Evolutionary conservation across 2,329 filamentous ascomycete species (phyloP).

Genomic region (Drechslerella dactyloides): DNA sequence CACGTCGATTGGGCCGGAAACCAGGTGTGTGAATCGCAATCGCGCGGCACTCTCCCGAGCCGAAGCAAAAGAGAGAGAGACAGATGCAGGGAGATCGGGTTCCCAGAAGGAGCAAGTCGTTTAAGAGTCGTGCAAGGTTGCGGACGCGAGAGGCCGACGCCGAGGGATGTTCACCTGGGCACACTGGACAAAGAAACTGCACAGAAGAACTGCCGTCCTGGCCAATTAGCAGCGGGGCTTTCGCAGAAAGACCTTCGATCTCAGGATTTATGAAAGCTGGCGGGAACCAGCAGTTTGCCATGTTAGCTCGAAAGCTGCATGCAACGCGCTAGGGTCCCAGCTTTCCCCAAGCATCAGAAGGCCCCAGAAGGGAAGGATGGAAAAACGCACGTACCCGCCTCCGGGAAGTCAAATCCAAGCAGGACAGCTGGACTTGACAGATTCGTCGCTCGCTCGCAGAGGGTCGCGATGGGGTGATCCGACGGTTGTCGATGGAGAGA

Average conservation of each 20-base stretch:
- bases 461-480: constrained; percentile 29
- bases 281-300: constrained; percentile 21
- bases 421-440: constrained; percentile 39
- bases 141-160: constrained; percentile 40
- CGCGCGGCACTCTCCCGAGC: constrained; percentile 32
- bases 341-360: constrained; percentile 35
- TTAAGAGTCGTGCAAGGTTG: constrained; percentile 38
- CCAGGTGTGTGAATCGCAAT: constrained; percentile 23
- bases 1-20: constrained; percentile 34
- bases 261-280: constrained; percentile 16
- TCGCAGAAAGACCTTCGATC: constrained; percentile 4
- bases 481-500: constrained; percentile 58
- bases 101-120: constrained; percentile 30
- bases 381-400: constrained; percentile 48
- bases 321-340: constrained; percentile 46
- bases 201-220: constrained; percentile 23
- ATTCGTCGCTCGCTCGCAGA: constrained; percentile 29
- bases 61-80: constrained; percentile 11
- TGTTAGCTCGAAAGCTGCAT: constrained; percentile 47
- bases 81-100: constrained; percentile 8
- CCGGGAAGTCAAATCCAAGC: constrained; percentile 36
- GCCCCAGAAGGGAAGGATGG: constrained; percentile 19
- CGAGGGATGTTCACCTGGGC: constrained; percentile 25
- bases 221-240: constrained; percentile 33
- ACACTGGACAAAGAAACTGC: constrained; percentile 41